Evolutionary conservation across 208 protist species (phyloP), one percentile per base, ranked within the genome.

Genomic region (Acanthamoeba culbertsoni): DNA sequence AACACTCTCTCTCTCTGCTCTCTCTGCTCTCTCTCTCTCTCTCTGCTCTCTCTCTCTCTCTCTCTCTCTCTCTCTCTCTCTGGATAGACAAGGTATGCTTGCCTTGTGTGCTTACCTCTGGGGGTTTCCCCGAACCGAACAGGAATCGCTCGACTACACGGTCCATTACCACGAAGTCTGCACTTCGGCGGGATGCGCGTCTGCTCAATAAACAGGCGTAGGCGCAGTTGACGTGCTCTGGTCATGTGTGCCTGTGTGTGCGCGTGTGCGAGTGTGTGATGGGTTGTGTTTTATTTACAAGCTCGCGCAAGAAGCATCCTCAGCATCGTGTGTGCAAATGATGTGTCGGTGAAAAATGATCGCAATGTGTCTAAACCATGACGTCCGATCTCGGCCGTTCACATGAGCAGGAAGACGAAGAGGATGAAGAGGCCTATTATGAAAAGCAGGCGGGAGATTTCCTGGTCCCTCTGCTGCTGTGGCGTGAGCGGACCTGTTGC

Each of bases 371-470:
- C 28, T 37, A 7, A 45, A 42, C 23, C 28, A 35, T 84, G 73
- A 10, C 12, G 37, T 14, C 37, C 6, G 33, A 31, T 14, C 8
- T 18, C 8, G 37, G 26, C 31, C 18, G 35, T 77, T 77, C 35
- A 91, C 31, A 75, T 42, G 57, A 92, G 4, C 7, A 92, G 5
- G 35, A 92, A 73, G 62, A 73, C 8, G 57, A 92, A 73, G 37
- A 92, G 57, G 26, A 92, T 75, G 86, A 92, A 75, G 6, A 92
- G 0, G 86, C 86, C 86, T 57, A 92, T 10, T n/a, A n/a, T 35
- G 59, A 92, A 92, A 5, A 92, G 59, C 20, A 92, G 40, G 12
- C 86, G 86, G 10, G 86, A 92, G 31, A 92, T 31, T n/a, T 92
- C 23, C 23, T 65, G 57, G n/a, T 92, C 42, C 86, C 46, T 5